Conservation (phyloP, 768 basidiomycete species). For the Albatrellus ellisii region DNA sequence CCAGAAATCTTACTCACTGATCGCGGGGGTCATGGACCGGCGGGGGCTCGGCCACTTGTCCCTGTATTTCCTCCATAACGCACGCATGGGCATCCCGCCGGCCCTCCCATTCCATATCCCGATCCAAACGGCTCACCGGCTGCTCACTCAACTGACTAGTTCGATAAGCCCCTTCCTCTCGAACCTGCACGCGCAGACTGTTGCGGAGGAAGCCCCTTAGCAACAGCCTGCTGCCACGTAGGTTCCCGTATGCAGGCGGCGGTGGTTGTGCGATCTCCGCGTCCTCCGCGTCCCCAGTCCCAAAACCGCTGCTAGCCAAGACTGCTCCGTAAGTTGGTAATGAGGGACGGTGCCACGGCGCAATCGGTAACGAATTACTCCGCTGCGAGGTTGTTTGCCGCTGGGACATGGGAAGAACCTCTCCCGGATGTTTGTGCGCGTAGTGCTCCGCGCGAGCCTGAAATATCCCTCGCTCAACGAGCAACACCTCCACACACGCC, state of each 20-base stretch:
- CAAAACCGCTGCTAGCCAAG: constrained; percentile 51
- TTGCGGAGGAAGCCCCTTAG: constrained; percentile 33
- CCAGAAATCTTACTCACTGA: no score
- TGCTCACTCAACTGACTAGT: constrained; percentile 20
- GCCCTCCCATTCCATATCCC: constrained; percentile 45
- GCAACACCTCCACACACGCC: constrained; percentile 38
- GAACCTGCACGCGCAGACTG: constrained; percentile 11
- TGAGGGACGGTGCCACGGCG: constrained; percentile 62
- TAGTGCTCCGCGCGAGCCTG: constrained; percentile 59
- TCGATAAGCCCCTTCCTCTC: constrained; percentile 6
- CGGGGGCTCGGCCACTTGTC: constrained; percentile 21
- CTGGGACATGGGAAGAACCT: constrained; percentile 19
- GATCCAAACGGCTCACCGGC: constrained; percentile 42
- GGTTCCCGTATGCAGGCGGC: constrained; percentile 69
- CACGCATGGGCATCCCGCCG: constrained; percentile 39
- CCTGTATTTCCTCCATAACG: constrained; percentile 42
- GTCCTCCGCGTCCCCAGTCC: constrained; percentile 69
- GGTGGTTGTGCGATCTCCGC: constrained; percentile 52
- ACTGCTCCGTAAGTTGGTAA: constrained; percentile 62
- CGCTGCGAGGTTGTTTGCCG: neutral
- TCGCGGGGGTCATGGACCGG: no score
- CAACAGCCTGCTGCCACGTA: constrained; percentile 53
- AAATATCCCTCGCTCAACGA: constrained; percentile 52
- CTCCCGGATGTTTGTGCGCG: constrained; percentile 43
- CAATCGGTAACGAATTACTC: constrained; percentile 16